Evolutionary conservation across 2,329 filamentous ascomycete genomes (phyloP), one percentile per base, ranked within the genome.

Genomic region (Purpureocillium lavendulum): DNA sequence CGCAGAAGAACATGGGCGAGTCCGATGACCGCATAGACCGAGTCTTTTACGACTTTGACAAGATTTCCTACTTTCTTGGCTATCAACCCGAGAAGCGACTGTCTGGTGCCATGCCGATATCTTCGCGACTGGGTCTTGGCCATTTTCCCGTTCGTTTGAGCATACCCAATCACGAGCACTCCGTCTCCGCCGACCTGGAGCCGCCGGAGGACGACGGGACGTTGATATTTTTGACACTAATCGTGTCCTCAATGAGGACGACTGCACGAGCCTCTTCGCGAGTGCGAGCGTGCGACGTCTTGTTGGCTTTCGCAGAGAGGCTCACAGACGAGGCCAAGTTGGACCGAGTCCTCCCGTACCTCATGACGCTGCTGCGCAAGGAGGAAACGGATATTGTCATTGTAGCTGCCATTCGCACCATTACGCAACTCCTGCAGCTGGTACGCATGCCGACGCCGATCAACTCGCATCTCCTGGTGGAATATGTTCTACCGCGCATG

Each of bases 251-350:
- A 15, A 63, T 98, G 48, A 78, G 92, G 45, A 95, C 89, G 44
- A 95, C 90, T 12, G 87, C 88, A 5, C 82, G 90, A 50, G 80
- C 89, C 3, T 83, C 87, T n/a, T 87, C 90, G 18, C 83, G 87
- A 49, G 72, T 96, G 32, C 81, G 87, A 50, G 92, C 87, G 1
- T 94, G 92, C 54, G 92, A 98, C 58, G 73, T 98, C 31, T 71
- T 98, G 35, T 66, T 98, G 36, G 90, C 90, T 3, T 96, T 98
- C 58, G 81, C 89, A 0, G 89, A 97, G 62, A 75, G 85, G 43
- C 64, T 97, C 17, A 94, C 90, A 0, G 94, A 98, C 57, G 92
- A 98, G 62, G 89, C 89, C 3, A 97, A 96, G 59, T 69, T 98
- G 36, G 94, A 98, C 59, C 80, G 92, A 36, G 84, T 97, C 17